Percentiles rank a stretch among this genome's conserved stretches.
phyloP scores from a whole-genome alignment of 2,329 filamentous ascomycete species.

The Colletotrichum nymphaeae region DNA sequence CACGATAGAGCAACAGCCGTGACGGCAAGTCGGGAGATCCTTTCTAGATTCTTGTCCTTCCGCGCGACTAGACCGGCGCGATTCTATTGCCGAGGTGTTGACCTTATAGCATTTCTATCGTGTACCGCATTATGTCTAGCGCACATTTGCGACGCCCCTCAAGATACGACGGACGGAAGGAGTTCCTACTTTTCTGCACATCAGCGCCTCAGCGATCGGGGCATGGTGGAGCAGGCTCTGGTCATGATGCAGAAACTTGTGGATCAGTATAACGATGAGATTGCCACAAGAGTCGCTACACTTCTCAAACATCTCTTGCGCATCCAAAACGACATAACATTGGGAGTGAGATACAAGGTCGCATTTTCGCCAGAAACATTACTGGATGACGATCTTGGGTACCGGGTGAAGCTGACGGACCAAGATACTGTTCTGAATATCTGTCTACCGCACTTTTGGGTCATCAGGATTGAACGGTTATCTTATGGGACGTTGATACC shows the following conservation, averaged over 20 bases:
- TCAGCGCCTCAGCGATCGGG: conserved; percentile 53
- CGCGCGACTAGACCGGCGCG: conserved; percentile 42
- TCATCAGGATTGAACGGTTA: not conserved
- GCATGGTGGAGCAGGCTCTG: conserved; percentile 49
- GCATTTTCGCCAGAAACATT: not conserved
- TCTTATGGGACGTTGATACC: not conserved
- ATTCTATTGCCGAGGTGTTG: conserved; percentile 40
- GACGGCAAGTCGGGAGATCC: conserved; percentile 51
- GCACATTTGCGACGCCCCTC: conserved; percentile 46
- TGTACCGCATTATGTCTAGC: conserved; percentile 50
- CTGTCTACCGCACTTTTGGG: conserved; percentile 14
- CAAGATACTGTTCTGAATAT: not conserved
- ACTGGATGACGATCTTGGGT: conserved; percentile 10
- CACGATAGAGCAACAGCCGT: conserved; percentile 46
- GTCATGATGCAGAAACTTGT: conserved; percentile 47
- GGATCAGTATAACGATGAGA: conserved; percentile 43
- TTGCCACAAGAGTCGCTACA: conserved; percentile 45
- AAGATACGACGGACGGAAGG: not conserved
- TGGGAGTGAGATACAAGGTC: not conserved
- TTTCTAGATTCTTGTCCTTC: conserved; percentile 48
- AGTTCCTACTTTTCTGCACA: conserved; percentile 45
- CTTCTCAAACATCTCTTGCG: conserved; percentile 45
- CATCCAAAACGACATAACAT: conserved; percentile 45
- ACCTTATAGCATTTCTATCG: conserved; percentile 52
- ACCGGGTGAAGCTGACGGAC: not conserved